These are phyloP conservation scores for Arachnopeziza araneosa DNA, from an alignment of 2,329 filamentous ascomycete species.

Conservation along the genomic window DNA sequence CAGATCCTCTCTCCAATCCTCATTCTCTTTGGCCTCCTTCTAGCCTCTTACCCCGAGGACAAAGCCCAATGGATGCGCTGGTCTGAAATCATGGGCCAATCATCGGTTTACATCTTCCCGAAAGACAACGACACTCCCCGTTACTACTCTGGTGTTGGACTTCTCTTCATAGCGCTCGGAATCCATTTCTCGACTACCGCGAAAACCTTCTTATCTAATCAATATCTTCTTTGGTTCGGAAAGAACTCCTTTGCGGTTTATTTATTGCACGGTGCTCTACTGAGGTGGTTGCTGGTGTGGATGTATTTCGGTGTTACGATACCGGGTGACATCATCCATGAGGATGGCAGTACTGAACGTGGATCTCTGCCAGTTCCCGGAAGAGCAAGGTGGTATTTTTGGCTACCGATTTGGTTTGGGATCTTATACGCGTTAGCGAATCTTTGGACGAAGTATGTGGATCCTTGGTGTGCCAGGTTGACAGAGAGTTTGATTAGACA, in stretches of 20 bases:
- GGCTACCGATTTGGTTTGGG: slow-evolving; percentile 41
- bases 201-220: slow-evolving; percentile 48
- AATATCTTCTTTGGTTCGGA: slow-evolving; percentile 55
- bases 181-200: slow-evolving; percentile 47
- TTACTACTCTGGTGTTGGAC: slow-evolving; percentile 44
- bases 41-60: slow-evolving; percentile 56
- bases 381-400: slow-evolving; percentile 33
- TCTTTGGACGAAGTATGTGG: slow-evolving; percentile 48
- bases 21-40: slow-evolving; percentile 46
- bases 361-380: slow-evolving; percentile 33
- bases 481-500: slow-evolving; percentile 34
- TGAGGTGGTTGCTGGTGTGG: slow-evolving; percentile 55
- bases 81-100: slow-evolving; percentile 41
- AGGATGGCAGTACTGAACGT: slow-evolving; percentile 32
- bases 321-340: slow-evolving; percentile 22
- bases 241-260: slow-evolving; percentile 61
- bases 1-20: slow-evolving; percentile 43
- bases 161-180: slow-evolving; percentile 43
- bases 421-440: slow-evolving; percentile 42
- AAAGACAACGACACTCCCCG: slow-evolving; percentile 43
- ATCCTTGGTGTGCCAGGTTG: slow-evolving; percentile 44
- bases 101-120: slow-evolving; percentile 41
- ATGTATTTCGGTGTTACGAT: slow-evolving; percentile 47
- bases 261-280: slow-evolving; percentile 55
- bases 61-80: slow-evolving; percentile 48